Conservation (phyloP, 495 filamentous ascomycete genomes). For the Stereocaulon alpinum region DNA sequence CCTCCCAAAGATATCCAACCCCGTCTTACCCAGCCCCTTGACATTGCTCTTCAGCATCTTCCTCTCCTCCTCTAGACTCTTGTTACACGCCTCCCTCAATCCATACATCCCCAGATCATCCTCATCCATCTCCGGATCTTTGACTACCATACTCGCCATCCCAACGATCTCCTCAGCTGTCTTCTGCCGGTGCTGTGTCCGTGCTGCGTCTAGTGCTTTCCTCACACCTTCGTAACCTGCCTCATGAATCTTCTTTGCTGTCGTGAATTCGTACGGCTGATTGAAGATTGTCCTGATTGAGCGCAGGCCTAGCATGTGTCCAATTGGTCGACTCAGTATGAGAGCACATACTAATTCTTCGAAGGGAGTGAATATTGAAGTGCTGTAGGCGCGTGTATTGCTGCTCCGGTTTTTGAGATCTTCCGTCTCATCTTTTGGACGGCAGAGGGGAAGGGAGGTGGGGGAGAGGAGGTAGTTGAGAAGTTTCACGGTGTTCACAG, state of each 20-base stretch:
- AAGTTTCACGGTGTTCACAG: constrained; percentile 16
- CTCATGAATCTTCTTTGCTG: constrained; percentile 22
- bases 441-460: constrained; percentile 21
- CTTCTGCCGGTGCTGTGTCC: constrained; percentile 25
- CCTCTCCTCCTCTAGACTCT: constrained; percentile 16
- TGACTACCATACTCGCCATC: constrained; percentile 9
- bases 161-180: constrained; percentile 21
- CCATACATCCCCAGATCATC: constrained; percentile 15
- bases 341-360: constrained; percentile 28
- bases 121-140: constrained; percentile 12
- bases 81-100: constrained; percentile 12
- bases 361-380: constrained; percentile 24
- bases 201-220: constrained; percentile 18
- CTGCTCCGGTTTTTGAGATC: constrained; percentile 18
- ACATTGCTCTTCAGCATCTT: constrained; percentile 21
- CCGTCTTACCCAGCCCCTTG: constrained; percentile 28
- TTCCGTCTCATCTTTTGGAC: constrained; percentile 26
- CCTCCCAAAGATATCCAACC: constrained; percentile 26
- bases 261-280: constrained; percentile 24
- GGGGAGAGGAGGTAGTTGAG: constrained; percentile 26
- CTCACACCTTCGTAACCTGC: constrained; percentile 19
- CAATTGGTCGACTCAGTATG: constrained; percentile 28
- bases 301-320: constrained; percentile 26
- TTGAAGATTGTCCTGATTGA: constrained; percentile 30
- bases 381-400: constrained; percentile 20